These are phyloP conservation scores for Balakata baccata DNA, from an alignment of 345 rosid genomes.

Conservation along the genomic window DNA sequence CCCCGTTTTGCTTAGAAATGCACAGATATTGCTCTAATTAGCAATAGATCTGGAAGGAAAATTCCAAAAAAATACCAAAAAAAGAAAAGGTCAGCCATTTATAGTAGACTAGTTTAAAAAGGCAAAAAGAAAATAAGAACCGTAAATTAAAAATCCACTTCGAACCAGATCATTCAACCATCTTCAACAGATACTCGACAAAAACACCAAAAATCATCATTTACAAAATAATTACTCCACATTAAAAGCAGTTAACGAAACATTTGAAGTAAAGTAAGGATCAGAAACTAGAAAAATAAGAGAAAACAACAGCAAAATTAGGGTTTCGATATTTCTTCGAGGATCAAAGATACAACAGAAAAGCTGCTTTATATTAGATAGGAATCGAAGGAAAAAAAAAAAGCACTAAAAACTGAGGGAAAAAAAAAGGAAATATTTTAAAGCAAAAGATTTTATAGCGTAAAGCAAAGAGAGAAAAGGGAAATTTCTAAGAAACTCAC, in stretches of 20 bases:
- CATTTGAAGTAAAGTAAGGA: slow-evolving; percentile 13
- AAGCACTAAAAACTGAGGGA: slow-evolving; percentile 1
- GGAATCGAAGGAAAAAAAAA: slow-evolving; percentile 25
- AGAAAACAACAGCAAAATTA: slow-evolving; percentile 16
- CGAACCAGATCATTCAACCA: slow-evolving; percentile 42
- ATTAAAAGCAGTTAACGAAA: neutral
- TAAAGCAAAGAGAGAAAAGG: slow-evolving; percentile 23
- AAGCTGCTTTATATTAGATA: slow-evolving; percentile 40
- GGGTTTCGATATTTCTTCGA: slow-evolving; percentile 26
- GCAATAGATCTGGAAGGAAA: slow-evolving; percentile 72
- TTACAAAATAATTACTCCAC: slow-evolving; percentile 13
- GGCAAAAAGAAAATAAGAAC: slow-evolving; percentile 12
- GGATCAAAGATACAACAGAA: slow-evolving; percentile 27
- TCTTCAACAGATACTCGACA: slow-evolving; percentile 19
- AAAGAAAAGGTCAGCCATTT: slow-evolving; percentile 3
- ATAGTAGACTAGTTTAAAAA: slow-evolving; percentile 12
- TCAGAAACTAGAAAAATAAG: slow-evolving; percentile 5
- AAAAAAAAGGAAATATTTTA: slow-evolving; percentile 19
- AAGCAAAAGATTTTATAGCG: slow-evolving; percentile 43
- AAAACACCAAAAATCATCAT: slow-evolving; percentile 11
- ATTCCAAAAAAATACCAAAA: slow-evolving; percentile 2
- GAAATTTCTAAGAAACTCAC: slow-evolving; percentile 41
- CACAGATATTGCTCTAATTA: slow-evolving; percentile 25
- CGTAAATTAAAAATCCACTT: slow-evolving; percentile 8
- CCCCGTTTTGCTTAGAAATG: slow-evolving; percentile 36